Evolutionary conservation across 192 early-diverging fungal genomes (phyloP).

Genomic region (Linnemannia zychae): DNA sequence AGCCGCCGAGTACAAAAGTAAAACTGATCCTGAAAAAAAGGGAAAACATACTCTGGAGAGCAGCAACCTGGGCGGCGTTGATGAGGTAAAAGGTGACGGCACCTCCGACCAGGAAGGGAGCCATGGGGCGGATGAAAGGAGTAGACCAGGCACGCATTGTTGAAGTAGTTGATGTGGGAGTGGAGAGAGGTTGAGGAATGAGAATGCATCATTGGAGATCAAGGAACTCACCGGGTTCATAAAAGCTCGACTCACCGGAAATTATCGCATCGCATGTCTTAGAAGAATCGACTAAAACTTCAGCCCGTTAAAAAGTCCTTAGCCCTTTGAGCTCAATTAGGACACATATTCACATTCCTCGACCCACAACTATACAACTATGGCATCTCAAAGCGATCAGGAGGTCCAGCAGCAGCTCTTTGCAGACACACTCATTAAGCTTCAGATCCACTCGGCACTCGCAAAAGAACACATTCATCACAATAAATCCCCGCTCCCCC

Average conservation of each 20-base stretch:
- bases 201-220: background rate
- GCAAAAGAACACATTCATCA: conserved; percentile 32
- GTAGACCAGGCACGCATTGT: conserved; percentile 70
- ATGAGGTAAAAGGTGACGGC: conserved; percentile 65
- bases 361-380: background rate
- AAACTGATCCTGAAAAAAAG: background rate
- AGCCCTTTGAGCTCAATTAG: too few species aligned
- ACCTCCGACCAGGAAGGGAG: conserved; percentile 68
- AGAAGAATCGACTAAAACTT: background rate
- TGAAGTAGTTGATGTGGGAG: conserved; percentile 24
- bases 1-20: background rate
- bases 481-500: conserved; percentile 42
- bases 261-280: background rate
- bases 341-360: background rate
- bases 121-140: conserved; percentile 65
- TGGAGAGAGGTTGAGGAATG: conserved; percentile 22
- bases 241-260: conserved; percentile 6
- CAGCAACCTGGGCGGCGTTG: conserved; percentile 57
- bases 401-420: conserved; percentile 37
- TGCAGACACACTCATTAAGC: conserved; percentile 39
- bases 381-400: background rate
- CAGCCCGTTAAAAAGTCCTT: too few species aligned
- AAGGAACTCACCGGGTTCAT: background rate
- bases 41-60: conserved; percentile 61
- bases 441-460: conserved; percentile 37